These are phyloP conservation scores for Phoenix dactylifera DNA, from an alignment of 176 grass and related monocot species.

Conservation along the genomic window DNA sequence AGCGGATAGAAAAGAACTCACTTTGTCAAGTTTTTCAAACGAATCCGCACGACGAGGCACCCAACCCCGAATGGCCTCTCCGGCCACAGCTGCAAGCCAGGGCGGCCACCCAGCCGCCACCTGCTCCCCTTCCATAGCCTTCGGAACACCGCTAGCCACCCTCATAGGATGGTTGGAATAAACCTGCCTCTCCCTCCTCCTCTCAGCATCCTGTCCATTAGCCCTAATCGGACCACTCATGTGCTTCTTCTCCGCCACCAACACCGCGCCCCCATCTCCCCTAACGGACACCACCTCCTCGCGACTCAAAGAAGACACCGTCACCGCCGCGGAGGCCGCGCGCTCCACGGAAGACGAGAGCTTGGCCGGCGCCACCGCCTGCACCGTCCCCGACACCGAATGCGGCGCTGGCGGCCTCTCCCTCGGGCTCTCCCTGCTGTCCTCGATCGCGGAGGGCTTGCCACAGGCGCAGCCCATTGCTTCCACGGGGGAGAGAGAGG, in stretches of 20 bases:
- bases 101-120: constrained; percentile 88
- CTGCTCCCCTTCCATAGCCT: constrained; percentile 65
- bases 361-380: constrained; percentile 19
- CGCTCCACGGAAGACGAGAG: constrained; percentile 1
- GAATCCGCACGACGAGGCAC: constrained; percentile 90
- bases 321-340: background rate
- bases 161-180: constrained; percentile 39
- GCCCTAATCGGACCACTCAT: constrained; percentile 14
- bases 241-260: constrained; percentile 32
- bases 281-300: constrained; percentile 15
- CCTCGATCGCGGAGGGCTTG: constrained; percentile 31
- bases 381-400: background rate
- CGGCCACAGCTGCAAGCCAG: constrained; percentile 75
- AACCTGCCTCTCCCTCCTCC: constrained; percentile 39
- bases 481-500: background rate
- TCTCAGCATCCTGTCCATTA: constrained; percentile 12
- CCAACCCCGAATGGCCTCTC: constrained; percentile 89
- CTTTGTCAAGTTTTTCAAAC: constrained; percentile 99
- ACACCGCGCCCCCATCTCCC: constrained; percentile 13
- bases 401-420: background rate
- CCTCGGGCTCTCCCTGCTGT: constrained; percentile 20
- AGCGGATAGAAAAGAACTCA: constrained; percentile 9
- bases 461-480: constrained; percentile 71
- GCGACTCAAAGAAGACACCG: constrained; percentile 14
- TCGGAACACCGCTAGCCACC: constrained; percentile 40